Conservation (phyloP, 805 yeast genomes). For the Nakazawaea laoshanensis region DNA sequence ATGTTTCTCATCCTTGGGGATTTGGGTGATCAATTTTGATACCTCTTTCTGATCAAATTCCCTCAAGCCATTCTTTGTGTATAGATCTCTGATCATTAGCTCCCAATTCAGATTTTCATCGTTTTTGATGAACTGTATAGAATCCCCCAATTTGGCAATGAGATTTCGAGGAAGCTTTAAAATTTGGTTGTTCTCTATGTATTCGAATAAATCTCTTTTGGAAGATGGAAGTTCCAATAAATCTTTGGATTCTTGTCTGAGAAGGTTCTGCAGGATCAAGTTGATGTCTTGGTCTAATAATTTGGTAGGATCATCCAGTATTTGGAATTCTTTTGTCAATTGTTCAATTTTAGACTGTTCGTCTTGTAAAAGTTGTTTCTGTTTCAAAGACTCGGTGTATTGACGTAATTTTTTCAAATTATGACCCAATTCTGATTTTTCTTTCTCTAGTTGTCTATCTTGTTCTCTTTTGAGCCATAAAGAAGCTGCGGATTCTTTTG, state of each 20-base stretch:
- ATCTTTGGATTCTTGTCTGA: neutral
- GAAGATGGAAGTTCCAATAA: too few species aligned
- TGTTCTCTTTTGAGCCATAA: constrained; percentile 20
- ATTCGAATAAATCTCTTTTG: constrained; percentile 1
- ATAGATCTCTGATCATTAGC: constrained; percentile 31
- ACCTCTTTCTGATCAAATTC: constrained; percentile 25
- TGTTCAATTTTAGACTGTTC: constrained; percentile 14
- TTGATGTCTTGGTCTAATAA: constrained; percentile 14
- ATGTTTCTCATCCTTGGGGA: constrained; percentile 31
- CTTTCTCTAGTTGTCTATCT: constrained; percentile 13
- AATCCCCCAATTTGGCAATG: constrained; percentile 27
- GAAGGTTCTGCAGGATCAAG: constrained; percentile 18
- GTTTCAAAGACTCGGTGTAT: constrained; percentile 23
- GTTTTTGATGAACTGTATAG: constrained; percentile 29
- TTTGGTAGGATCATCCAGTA: constrained; percentile 13
- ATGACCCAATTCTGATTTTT: constrained; percentile 18
- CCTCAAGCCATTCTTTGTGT: constrained; percentile 26
- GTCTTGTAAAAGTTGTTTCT: constrained; percentile 17
- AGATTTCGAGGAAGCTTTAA: constrained; percentile 28
- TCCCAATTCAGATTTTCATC: constrained; percentile 37
- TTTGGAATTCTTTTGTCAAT: constrained; percentile 15
- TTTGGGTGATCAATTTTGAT: constrained; percentile 25
- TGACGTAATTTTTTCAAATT: constrained; percentile 21
- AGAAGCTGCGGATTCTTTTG: constrained; percentile 8
- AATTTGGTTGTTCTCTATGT: constrained; percentile 12